A percentile compares a stretch with the other conserved stretches of the same genome.
Evolutionary conservation across 768 basidiomycete genomes (phyloP).

Genomic region (Flagelloscypha sp.): DNA sequence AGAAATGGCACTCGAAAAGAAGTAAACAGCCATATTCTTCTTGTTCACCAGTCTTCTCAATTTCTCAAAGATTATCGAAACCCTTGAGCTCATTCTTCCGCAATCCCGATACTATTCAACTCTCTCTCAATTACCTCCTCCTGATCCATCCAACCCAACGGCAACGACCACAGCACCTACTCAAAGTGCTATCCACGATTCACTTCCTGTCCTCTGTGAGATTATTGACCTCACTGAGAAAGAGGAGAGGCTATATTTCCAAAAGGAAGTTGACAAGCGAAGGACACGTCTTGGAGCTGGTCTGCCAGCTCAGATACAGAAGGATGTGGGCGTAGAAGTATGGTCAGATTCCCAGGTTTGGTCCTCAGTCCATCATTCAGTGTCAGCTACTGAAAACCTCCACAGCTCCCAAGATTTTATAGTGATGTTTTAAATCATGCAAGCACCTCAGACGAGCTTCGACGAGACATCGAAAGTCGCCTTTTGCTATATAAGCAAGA

Average conservation of each 20-base stretch:
- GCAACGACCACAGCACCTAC: constrained; percentile 47
- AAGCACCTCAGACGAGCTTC: constrained; percentile 67
- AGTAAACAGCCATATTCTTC: constrained; percentile 25
- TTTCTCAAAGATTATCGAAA: constrained; percentile 48
- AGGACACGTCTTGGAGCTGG: constrained; percentile 69
- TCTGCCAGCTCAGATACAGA: constrained; percentile 46
- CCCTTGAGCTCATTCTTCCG: constrained; percentile 66
- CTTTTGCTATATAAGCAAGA: constrained; percentile 57
- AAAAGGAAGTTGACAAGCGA: constrained; percentile 68
- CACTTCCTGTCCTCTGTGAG: constrained; percentile 66
- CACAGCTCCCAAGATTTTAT: constrained; percentile 67
- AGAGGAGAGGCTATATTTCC: constrained; percentile 49
- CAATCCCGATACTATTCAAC: constrained; percentile 56
- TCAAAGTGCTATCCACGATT: constrained; percentile 60
- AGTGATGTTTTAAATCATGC: constrained; percentile 78
- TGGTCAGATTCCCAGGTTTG: constrained; percentile 51
- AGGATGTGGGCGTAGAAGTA: constrained; percentile 61
- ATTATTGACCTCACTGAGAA: constrained; percentile 55
- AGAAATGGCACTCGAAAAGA: constrained; percentile 54
- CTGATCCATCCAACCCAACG: constrained; percentile 69
- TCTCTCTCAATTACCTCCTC: constrained; percentile 59
- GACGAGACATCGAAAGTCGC: constrained; percentile 69
- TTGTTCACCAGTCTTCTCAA: background rate
- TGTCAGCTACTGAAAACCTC: constrained; percentile 8
- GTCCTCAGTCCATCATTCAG: background rate